These are phyloP conservation scores for Aspergillus arachidicola DNA, from an alignment of 2,329 filamentous ascomycete species.

Conservation along the genomic window DNA sequence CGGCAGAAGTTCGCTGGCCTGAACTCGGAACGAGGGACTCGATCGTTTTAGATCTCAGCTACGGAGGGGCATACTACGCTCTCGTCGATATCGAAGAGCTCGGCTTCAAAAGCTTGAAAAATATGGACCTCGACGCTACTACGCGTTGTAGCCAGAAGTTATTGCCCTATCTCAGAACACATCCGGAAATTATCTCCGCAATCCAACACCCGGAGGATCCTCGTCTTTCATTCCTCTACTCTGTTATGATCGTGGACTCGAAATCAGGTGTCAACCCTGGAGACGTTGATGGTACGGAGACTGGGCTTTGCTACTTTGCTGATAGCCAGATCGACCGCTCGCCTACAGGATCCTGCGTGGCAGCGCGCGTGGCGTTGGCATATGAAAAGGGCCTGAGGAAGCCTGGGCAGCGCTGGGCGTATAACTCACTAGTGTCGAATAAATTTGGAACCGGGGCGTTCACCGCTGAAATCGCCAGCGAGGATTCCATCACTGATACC, in stretches of 20 bases:
- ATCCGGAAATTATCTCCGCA: conserved; percentile 24
- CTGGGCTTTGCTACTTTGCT: conserved; percentile 50
- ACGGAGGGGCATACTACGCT: conserved; percentile 51
- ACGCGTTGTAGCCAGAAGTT: conserved; percentile 27
- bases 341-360: conserved; percentile 42
- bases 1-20: conserved; percentile 39
- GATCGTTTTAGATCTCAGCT: conserved; percentile 42
- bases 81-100: conserved; percentile 41
- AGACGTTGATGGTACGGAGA: conserved; percentile 37
- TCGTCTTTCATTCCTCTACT: conserved; percentile 44
- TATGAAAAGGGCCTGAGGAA: conserved; percentile 31
- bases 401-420: conserved; percentile 31
- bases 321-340: conserved; percentile 53
- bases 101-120: conserved; percentile 39
- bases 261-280: conserved; percentile 17
- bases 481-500: conserved; percentile 6
- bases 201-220: conserved; percentile 34
- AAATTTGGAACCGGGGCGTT: conserved; percentile 28
- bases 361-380: conserved; percentile 41
- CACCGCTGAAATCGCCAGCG: conserved; percentile 25
- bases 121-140: conserved; percentile 35
- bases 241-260: conserved; percentile 43
- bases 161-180: conserved; percentile 17
- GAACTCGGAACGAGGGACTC: conserved; percentile 32
- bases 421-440: conserved; percentile 42